Percentiles rank a stretch among this genome's conserved stretches.
These are phyloP conservation scores for Apiospora sp. DNA, from an alignment of 2,329 filamentous ascomycete species.

Conservation along the genomic window DNA sequence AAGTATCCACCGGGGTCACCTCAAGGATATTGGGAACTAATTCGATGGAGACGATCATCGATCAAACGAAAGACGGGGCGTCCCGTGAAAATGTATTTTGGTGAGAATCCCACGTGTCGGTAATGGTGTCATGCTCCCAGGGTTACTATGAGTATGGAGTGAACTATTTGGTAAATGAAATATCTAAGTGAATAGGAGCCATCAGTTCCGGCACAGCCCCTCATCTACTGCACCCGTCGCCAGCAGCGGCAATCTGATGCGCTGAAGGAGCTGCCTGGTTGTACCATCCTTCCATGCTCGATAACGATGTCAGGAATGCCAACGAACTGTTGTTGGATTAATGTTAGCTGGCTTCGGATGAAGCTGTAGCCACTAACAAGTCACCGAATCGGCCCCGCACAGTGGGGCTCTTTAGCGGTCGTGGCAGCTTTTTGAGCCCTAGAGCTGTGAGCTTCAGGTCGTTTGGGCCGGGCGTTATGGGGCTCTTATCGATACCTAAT, in stretches of 20 bases:
- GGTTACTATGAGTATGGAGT: no score
- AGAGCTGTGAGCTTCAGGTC: neutral
- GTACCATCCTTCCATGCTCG: neutral
- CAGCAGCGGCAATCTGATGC: no score
- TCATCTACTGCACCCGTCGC: neutral
- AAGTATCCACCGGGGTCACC: neutral
- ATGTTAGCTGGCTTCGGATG: conserved; percentile 13
- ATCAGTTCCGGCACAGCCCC: neutral
- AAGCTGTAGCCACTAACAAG: conserved; percentile 1
- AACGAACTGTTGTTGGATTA: neutral
- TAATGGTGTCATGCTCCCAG: neutral
- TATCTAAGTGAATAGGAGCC: no score
- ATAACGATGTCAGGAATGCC: no score
- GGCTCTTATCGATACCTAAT: conserved; percentile 15
- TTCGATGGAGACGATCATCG: neutral
- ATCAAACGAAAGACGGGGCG: neutral
- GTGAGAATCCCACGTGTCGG: neutral
- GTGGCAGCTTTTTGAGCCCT: neutral
- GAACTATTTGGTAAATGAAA: no score
- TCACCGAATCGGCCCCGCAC: neutral
- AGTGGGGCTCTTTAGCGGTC: neutral
- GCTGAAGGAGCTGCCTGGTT: neutral
- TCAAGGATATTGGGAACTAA: neutral
- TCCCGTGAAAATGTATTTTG: neutral
- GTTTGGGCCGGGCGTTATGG: neutral